phyloP scores from a whole-genome alignment of 1,284 basidiomycete species.

The Ustilago loliicola region DNA sequence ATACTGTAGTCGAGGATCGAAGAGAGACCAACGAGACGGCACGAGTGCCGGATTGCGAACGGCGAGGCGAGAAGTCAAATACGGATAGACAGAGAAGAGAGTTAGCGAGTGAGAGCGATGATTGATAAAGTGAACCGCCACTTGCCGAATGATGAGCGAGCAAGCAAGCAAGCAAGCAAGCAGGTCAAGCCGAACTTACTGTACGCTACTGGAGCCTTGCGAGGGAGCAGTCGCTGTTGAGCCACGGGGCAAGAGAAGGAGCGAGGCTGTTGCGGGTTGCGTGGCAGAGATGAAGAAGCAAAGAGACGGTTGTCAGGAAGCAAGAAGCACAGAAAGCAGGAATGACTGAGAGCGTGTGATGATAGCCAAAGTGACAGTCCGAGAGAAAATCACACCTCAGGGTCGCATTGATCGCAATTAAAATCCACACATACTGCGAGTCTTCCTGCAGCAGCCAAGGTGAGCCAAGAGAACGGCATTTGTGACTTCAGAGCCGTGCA shows the following conservation, averaged over 20 bases:
- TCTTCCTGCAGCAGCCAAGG: too few species aligned
- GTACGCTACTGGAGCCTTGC: not conserved
- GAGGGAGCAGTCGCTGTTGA: not conserved
- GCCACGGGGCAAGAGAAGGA: not conserved
- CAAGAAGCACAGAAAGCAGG: not conserved
- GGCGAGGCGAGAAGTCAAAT: not conserved
- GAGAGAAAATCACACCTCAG: not conserved
- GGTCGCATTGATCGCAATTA: not conserved
- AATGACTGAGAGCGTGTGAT: conserved; percentile 7
- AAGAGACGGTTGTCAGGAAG: conserved; percentile 4
- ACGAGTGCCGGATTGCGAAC: too few species aligned
- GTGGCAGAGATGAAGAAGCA: not conserved
- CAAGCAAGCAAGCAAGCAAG: too few species aligned
- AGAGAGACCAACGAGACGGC: not conserved
- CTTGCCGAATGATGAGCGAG: conserved; percentile 8
- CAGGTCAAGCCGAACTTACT: not conserved
- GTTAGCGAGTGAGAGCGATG: conserved; percentile 5
- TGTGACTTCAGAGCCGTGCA: not conserved
- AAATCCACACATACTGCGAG: conserved; percentile 10
- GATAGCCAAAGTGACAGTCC: not conserved
- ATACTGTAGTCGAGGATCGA: not conserved
- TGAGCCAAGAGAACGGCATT: not conserved
- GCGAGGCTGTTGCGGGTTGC: not conserved
- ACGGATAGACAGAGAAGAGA: not conserved
- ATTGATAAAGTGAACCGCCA: conserved; percentile 6